phyloP scores from a whole-genome alignment of 2,329 filamentous ascomycete genomes.

The Colletotrichum sp. region DNA sequence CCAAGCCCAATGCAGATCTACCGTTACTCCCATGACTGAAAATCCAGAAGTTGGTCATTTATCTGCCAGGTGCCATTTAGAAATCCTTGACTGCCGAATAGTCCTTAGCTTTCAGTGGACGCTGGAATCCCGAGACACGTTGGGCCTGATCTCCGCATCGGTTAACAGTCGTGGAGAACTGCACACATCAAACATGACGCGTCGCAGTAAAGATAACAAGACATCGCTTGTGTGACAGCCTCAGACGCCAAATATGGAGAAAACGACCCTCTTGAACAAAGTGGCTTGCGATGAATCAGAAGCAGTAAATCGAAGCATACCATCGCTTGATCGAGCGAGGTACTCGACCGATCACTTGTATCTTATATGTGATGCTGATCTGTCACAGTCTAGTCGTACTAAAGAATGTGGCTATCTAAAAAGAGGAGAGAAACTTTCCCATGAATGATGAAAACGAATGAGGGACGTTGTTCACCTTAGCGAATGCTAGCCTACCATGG shows the following conservation, averaged over 20 bases:
- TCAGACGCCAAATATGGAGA: not conserved
- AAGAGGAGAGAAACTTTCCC: not conserved
- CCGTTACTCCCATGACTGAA: not conserved
- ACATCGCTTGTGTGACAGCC: not conserved
- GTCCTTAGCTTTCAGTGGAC: not conserved
- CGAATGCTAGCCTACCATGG: not conserved
- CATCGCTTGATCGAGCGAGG: not conserved
- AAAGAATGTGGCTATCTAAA: not conserved
- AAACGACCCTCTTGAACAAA: not conserved
- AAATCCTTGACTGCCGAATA: not conserved
- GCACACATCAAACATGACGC: not conserved
- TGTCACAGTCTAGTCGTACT: not conserved
- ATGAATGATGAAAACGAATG: not conserved
- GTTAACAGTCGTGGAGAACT: not conserved
- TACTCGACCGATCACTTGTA: not conserved
- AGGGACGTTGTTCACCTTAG: not conserved
- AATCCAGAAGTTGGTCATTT: not conserved
- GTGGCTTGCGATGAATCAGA: not conserved
- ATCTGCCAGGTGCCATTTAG: not conserved
- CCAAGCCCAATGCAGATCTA: not conserved
- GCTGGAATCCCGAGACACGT: not conserved
- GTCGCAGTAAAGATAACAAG: not conserved
- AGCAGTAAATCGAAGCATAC: not conserved
- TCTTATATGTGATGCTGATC: not conserved
- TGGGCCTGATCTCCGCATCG: not conserved